Evolutionary conservation across 768 basidiomycete species (phyloP).

Genomic region (Hericium erinaceus): DNA sequence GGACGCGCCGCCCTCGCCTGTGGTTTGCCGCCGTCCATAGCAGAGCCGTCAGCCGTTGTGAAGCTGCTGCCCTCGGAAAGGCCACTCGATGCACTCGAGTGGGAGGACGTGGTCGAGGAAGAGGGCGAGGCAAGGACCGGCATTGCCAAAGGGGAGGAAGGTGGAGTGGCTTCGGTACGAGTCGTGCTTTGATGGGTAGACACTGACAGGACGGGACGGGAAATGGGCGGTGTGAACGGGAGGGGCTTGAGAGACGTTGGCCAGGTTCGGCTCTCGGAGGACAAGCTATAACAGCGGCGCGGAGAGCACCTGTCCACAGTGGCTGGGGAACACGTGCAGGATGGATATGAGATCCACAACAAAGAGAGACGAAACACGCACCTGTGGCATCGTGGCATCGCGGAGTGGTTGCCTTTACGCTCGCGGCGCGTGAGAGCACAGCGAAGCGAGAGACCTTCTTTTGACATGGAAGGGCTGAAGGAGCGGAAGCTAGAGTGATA

Average conservation of each 20-base stretch:
- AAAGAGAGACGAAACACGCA: neutral
- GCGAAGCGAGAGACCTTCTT: neutral
- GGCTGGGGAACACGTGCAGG: neutral
- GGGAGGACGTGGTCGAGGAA: neutral
- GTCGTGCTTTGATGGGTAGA: neutral
- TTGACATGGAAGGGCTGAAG: neutral
- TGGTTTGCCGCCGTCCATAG: neutral
- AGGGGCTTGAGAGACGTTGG: neutral
- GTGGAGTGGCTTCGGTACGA: neutral
- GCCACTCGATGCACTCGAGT: neutral
- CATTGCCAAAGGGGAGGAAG: neutral
- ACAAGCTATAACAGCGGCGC: neutral
- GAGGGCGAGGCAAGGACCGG: neutral
- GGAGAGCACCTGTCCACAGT: neutral
- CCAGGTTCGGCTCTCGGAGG: neutral
- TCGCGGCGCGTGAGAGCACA: neutral
- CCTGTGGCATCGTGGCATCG: neutral
- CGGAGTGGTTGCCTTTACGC: neutral
- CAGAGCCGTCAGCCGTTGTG: neutral
- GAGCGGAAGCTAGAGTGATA: neutral
- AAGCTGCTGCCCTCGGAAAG: neutral
- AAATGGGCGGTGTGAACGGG: neutral
- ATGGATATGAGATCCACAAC: neutral
- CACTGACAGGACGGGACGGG: neutral
- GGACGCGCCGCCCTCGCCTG: neutral